Base-by-base conservation (phyloP, 2,329 filamentous ascomycete genomes). In the Trichoderma simmonsii region DNA sequence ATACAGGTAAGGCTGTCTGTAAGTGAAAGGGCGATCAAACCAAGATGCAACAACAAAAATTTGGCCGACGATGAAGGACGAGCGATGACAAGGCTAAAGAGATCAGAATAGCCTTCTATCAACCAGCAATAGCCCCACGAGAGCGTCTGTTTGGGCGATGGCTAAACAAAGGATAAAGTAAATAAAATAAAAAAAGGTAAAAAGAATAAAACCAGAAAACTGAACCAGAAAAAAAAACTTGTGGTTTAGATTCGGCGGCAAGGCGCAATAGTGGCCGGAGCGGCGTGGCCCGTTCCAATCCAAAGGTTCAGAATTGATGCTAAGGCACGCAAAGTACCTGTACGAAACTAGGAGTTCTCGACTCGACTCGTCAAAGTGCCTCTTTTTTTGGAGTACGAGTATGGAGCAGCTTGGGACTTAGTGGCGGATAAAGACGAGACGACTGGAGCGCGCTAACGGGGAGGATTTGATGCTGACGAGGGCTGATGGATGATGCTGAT, bases 241-340 rank as follows among this genome's bases (percentile, higher is more conserved):
- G 48, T n/a, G 57, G 66, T 54, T 30, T 70, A 51, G 56, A 48
- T 60, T 69, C 56, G 66, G 63, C 63, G 63, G 57, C 65, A 68
- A 30, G 65, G 59, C 43, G 54, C 54, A 59, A 68, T 68, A 60
- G 65, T 21, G 56, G 65, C 65, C 65, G 65, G 48, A 60, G 65
- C 65, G 65, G 65, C 65, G 65, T 68, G 65, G 54, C 57, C 66
- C 66, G 66, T 62, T 70, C 66, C 39, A 57, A 70, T 70, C 66
- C 66, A 70, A 61, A 62, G 56, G 66, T 36, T 43, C 39, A 43
- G 15, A 43, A n/a, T 54, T 60, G 54, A 26, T 70, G 61, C 34
- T n/a, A 64, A 39, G 57, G 28, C 32, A 57, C 26, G 54, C 21
- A 57, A 59, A n/a, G 56, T 32, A 32, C 28, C 28, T 57, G 54